These are phyloP conservation scores for Triangularia setosa DNA, from an alignment of 2,329 filamentous ascomycete genomes.

Conservation along the genomic window DNA sequence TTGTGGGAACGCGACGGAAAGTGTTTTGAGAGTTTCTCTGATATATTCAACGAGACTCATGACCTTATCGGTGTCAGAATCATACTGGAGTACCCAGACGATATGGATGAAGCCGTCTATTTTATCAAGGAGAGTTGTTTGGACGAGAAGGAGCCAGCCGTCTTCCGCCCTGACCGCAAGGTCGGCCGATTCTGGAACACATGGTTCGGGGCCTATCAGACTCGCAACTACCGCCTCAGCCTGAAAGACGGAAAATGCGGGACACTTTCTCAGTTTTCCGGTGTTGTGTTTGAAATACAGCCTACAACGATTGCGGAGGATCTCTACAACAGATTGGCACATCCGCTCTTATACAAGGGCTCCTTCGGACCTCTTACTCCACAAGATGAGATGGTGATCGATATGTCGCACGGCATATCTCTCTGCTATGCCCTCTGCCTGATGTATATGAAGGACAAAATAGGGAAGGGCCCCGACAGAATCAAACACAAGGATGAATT, in stretches of 20 bases:
- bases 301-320: constrained; percentile 14
- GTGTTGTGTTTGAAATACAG: constrained; percentile 17
- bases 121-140: too few species aligned
- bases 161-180: constrained; percentile 9
- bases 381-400: constrained; percentile 16
- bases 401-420: constrained; percentile 12
- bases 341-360: constrained; percentile 14
- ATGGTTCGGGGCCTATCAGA: constrained; percentile 17
- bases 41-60: too few species aligned
- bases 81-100: too few species aligned
- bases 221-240: constrained; percentile 12
- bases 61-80: too few species aligned
- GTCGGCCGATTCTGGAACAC: constrained; percentile 11
- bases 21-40: too few species aligned
- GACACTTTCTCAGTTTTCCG: constrained; percentile 2
- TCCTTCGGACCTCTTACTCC: constrained; percentile 1
- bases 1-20: too few species aligned
- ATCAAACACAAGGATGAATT: too few species aligned
- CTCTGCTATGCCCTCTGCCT: constrained; percentile 11
- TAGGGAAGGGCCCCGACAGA: not conserved
- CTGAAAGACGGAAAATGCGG: not conserved
- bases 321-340: constrained; percentile 17
- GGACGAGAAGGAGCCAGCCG: too few species aligned
- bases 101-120: too few species aligned
- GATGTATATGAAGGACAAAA: constrained; percentile 7